Percentiles rank a stretch among this genome's conserved stretches.
Evolutionary conservation across 1,284 basidiomycete genomes (phyloP).

Genomic region (Moesziomyces antarcticus): DNA sequence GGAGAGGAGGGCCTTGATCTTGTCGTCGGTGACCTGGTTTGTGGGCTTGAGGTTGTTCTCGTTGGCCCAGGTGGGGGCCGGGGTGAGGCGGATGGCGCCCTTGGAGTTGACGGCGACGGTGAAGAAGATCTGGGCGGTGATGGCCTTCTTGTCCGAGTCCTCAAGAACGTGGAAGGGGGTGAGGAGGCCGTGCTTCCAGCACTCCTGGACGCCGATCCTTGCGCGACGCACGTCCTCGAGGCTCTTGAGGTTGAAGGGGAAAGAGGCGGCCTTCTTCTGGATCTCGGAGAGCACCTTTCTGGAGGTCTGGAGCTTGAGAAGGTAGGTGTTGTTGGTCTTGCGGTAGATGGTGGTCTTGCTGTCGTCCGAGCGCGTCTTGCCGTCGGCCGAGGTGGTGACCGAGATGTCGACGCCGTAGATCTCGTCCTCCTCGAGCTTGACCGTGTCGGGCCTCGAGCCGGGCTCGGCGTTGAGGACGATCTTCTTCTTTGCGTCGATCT

Average conservation of each 20-base stretch:
- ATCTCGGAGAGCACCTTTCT: conserved; percentile 94
- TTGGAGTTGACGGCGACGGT: conserved; percentile 87
- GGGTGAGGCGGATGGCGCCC: conserved; percentile 79
- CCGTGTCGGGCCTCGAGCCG: conserved; percentile 55
- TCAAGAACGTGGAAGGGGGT: conserved; percentile 83
- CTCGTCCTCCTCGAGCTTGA: conserved; percentile 79
- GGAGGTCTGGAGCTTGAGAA: conserved; percentile 97
- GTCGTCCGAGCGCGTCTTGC: conserved; percentile 80
- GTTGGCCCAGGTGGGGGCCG: conserved; percentile 90
- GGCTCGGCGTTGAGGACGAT: conserved; percentile 60
- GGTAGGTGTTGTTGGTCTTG: conserved; percentile 85
- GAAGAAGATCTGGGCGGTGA: conserved; percentile 88
- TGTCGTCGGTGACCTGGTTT: conserved; percentile 57
- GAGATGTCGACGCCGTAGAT: conserved; percentile 96
- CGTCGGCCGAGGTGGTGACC: conserved; percentile 70
- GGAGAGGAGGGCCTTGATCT: conserved; percentile 76
- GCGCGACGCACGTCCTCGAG: conserved; percentile 96
- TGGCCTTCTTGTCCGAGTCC: conserved; percentile 53
- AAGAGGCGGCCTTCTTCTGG: conserved; percentile 95
- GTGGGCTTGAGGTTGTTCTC: conserved; percentile 89
- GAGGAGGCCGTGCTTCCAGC: conserved; percentile 88
- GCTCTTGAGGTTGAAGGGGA: conserved; percentile 94
- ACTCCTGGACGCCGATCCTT: conserved; percentile 94
- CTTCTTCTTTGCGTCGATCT: conserved; percentile 72
- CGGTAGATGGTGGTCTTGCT: conserved; percentile 93